phyloP scores from a whole-genome alignment of 1,284 basidiomycete genomes.

The Leccinum angustisporum region DNA sequence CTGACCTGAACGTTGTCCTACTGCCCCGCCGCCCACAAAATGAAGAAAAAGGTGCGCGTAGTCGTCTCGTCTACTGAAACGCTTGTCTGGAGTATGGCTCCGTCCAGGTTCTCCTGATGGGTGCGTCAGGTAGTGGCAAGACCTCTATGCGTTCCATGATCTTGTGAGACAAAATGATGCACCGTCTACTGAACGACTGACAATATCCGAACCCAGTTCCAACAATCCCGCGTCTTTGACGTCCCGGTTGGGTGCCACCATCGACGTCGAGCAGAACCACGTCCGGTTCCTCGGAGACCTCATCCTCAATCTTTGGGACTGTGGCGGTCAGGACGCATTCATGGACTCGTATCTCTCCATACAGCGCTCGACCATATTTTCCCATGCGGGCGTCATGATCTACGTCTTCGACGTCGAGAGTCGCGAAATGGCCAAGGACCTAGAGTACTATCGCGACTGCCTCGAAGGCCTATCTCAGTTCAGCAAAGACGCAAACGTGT shows the following conservation, averaged over 20 bases:
- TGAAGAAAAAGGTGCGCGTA: conserved; percentile 45
- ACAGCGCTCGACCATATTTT: conserved; percentile 91
- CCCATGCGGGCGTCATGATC: conserved; percentile 94
- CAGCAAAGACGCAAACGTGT: conserved; percentile 82
- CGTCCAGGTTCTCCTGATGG: conserved; percentile 86
- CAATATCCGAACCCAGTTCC: conserved; percentile 53
- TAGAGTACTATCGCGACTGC: conserved; percentile 87
- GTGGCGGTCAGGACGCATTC: conserved; percentile 96
- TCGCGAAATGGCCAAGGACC: conserved; percentile 72
- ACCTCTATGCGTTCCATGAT: conserved; percentile 99
- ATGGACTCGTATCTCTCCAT: conserved; percentile 94
- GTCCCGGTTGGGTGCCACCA: conserved; percentile 89
- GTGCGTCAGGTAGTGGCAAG: conserved; percentile 86
- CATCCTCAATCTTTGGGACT: conserved; percentile 96
- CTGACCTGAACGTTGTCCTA: background rate
- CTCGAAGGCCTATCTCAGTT: conserved; percentile 75
- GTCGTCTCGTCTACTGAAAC: background rate
- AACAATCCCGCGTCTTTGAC: conserved; percentile 94
- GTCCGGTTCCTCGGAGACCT: conserved; percentile 95
- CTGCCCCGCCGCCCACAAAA: conserved; percentile 21
- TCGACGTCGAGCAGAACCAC: conserved; percentile 97
- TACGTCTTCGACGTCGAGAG: conserved; percentile 96
- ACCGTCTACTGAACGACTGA: background rate
- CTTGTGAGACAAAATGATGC: conserved; percentile 63
- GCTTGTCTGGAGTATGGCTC: background rate